phyloP scores from a whole-genome alignment of 148 eudicot species.

The Spergularia marina region DNA sequence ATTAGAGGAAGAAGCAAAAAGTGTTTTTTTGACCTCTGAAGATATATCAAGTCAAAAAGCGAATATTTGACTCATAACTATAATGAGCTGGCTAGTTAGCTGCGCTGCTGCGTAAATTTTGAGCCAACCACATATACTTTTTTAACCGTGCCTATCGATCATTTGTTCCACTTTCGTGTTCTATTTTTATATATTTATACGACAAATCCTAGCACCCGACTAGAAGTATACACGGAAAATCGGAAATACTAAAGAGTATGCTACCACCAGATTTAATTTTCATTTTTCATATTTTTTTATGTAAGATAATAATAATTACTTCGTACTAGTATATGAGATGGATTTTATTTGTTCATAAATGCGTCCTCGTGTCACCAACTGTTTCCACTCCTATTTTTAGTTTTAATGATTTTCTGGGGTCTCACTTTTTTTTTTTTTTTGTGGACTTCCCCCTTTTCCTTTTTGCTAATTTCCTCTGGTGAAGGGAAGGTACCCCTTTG shows the following conservation, averaged over 20 bases:
- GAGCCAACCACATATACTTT: neutral
- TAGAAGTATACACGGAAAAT: too few relatives aligned
- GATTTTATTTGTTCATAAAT: neutral
- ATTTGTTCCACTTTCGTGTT: too few relatives aligned
- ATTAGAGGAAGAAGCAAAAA: constrained; percentile 7
- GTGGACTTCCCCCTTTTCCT: constrained; percentile 8
- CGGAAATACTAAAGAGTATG: too few relatives aligned
- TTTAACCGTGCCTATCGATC: neutral
- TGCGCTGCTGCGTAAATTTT: neutral
- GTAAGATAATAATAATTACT: too few relatives aligned
- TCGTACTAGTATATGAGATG: too few relatives aligned
- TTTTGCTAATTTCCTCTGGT: constrained; percentile 1
- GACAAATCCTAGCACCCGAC: too few relatives aligned
- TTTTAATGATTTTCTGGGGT: neutral
- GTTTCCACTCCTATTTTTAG: neutral
- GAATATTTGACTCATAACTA: constrained; percentile 14
- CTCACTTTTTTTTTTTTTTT: neutral
- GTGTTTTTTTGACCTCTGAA: constrained; percentile 23
- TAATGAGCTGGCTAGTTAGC: neutral
- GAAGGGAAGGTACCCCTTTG: neutral
- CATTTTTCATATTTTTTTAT: too few relatives aligned
- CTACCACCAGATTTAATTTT: too few relatives aligned
- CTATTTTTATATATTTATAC: too few relatives aligned
- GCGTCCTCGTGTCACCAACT: constrained; percentile 12
- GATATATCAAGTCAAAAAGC: neutral